Percentiles rank a stretch among this genome's conserved stretches.
Conservation (phyloP, 768 basidiomycete species). For the Lepiota subincarnata region DNA sequence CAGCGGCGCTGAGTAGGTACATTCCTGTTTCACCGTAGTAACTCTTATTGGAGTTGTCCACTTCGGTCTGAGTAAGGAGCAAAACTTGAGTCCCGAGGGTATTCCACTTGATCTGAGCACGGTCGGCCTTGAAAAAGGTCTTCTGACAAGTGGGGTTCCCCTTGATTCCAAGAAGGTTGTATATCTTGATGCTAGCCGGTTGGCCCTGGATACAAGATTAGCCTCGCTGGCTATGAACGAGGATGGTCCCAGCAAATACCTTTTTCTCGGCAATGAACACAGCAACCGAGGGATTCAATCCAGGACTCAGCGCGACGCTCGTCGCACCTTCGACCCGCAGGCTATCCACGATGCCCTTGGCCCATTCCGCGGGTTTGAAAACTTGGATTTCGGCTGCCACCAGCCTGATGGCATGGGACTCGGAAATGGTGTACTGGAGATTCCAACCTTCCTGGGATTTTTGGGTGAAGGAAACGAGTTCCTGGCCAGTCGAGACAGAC, state of each 20-base stretch:
- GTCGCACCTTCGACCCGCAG: slow-evolving; percentile 82
- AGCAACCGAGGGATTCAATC: slow-evolving; percentile 83
- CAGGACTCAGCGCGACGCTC: slow-evolving; percentile 72
- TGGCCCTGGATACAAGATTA: slow-evolving; percentile 51
- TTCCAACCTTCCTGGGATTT: slow-evolving; percentile 92
- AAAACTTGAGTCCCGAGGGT: slow-evolving; percentile 88
- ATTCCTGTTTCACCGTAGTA: slow-evolving; percentile 98
- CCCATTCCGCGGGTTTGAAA: slow-evolving; percentile 76
- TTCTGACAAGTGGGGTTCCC: slow-evolving; percentile 76
- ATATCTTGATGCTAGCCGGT: slow-evolving; percentile 85
- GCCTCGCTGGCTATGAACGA: neutral
- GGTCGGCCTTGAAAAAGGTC: slow-evolving; percentile 94
- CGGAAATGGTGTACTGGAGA: slow-evolving; percentile 86
- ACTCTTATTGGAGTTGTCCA: slow-evolving; percentile 94
- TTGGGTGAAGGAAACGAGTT: slow-evolving; percentile 83
- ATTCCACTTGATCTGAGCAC: slow-evolving; percentile 94
- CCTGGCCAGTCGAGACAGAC: slow-evolving; percentile 79
- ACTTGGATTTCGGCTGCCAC: slow-evolving; percentile 82
- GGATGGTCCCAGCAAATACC: slow-evolving; percentile 31
- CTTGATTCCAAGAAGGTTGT: slow-evolving; percentile 59
- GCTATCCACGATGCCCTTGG: slow-evolving; percentile 75
- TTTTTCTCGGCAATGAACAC: slow-evolving; percentile 95
- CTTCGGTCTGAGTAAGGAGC: slow-evolving; percentile 91
- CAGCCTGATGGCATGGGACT: slow-evolving; percentile 79
- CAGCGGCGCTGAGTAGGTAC: slow-evolving; percentile 87